These are phyloP conservation scores for Diaporthe eres DNA, from an alignment of 2,329 filamentous ascomycete species.

Conservation along the genomic window DNA sequence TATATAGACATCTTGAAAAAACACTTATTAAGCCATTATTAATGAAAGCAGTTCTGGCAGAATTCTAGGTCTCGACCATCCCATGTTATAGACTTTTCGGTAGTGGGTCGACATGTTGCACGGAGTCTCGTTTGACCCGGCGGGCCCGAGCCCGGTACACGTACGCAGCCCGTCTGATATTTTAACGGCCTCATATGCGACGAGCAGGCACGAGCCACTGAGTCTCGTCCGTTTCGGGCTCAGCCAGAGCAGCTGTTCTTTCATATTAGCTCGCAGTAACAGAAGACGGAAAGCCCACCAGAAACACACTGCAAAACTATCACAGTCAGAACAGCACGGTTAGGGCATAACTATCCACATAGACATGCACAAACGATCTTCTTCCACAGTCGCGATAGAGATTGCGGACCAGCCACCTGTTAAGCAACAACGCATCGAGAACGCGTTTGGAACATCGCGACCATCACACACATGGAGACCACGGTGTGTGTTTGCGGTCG, in stretches of 20 bases:
- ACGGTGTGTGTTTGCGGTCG: not conserved
- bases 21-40: not conserved
- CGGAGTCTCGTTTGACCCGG: not conserved
- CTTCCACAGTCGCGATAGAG: not conserved
- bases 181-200: not conserved
- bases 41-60: not conserved
- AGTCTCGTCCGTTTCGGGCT: not conserved
- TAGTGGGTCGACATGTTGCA: not conserved
- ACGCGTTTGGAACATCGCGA: not conserved
- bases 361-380: not conserved
- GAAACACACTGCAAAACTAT: not conserved
- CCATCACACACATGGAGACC: not conserved
- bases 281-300: not conserved
- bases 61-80: not conserved
- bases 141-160: not conserved
- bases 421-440: not conserved
- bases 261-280: not conserved
- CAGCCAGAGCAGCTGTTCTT: not conserved
- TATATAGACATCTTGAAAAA: no score
- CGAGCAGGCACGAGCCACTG: not conserved
- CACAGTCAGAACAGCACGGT: not conserved
- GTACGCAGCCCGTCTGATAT: not conserved
- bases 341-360: not conserved
- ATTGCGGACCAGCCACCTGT: not conserved
- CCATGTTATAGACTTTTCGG: conserved; percentile 13